Conservation (phyloP, 192 early-diverging fungal species). For the Coemansia sp. region DNA sequence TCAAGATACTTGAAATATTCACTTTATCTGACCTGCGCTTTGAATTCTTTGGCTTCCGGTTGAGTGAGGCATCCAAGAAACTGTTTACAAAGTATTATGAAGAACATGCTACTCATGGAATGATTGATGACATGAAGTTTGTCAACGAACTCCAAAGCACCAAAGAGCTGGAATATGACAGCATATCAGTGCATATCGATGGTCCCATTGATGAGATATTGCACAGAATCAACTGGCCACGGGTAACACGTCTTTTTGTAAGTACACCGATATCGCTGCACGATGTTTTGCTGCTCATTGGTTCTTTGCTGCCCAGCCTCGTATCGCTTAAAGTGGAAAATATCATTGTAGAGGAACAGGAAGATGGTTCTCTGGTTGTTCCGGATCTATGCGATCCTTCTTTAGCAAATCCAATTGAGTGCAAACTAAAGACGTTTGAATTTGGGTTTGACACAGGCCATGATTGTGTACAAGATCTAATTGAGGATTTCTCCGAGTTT, state of each 20-base stretch:
- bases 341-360: not conserved
- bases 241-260: not conserved
- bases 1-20: not conserved
- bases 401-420: not conserved
- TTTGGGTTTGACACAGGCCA: not conserved
- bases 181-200: not conserved
- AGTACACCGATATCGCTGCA: not conserved
- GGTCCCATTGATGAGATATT: not conserved
- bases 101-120: not conserved
- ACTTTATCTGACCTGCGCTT: not conserved
- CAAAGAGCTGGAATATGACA: not conserved
- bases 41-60: not conserved
- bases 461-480: not conserved
- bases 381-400: not conserved
- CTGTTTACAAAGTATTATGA: not conserved
- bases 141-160: not conserved
- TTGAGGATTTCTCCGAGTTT: not conserved
- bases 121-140: not conserved
- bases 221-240: not conserved
- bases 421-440: not conserved
- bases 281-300: not conserved
- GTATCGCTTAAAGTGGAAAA: not conserved
- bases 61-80: not conserved
- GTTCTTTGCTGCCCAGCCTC: not conserved
- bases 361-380: not conserved